Conservation (phyloP, 345 rosid species). For the Syzygium jambos region DNA sequence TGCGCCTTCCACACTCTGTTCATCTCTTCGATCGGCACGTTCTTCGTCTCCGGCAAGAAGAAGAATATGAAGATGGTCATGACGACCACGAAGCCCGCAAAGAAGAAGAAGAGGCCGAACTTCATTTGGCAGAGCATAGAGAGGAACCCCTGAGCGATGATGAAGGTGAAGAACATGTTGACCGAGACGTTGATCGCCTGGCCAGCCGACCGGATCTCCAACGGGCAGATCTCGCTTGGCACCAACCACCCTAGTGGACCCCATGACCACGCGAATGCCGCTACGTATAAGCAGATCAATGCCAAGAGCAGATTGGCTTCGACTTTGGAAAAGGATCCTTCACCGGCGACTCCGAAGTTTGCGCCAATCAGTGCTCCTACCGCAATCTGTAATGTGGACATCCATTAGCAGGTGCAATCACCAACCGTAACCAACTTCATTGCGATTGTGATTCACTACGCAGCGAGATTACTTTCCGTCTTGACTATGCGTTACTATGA, state of each 20-base stretch:
- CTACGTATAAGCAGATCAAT: conserved; percentile 31
- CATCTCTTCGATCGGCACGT: conserved; percentile 45
- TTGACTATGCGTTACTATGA: neutral
- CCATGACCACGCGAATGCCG: conserved; percentile 63
- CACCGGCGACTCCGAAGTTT: conserved; percentile 21
- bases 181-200: conserved; percentile 39
- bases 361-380: conserved; percentile 16
- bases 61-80: conserved; percentile 35
- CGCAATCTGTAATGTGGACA: neutral
- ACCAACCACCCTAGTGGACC: conserved; percentile 56
- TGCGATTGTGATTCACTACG: neutral
- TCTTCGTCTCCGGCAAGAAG: conserved; percentile 40
- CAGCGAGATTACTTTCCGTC: neutral
- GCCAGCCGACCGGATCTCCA: conserved; percentile 42
- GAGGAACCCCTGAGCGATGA: conserved; percentile 40
- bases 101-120: conserved; percentile 48
- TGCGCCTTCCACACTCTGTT: conserved; percentile 37
- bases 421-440: neutral
- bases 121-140: conserved; percentile 50
- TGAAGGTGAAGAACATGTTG: conserved; percentile 50
- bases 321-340: conserved; percentile 7
- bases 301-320: conserved; percentile 15
- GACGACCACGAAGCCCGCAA: conserved; percentile 19
- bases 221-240: conserved; percentile 40
- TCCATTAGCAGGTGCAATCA: neutral